Conservation (phyloP, 1,284 basidiomycete genomes). For the Irpex sp. region DNA sequence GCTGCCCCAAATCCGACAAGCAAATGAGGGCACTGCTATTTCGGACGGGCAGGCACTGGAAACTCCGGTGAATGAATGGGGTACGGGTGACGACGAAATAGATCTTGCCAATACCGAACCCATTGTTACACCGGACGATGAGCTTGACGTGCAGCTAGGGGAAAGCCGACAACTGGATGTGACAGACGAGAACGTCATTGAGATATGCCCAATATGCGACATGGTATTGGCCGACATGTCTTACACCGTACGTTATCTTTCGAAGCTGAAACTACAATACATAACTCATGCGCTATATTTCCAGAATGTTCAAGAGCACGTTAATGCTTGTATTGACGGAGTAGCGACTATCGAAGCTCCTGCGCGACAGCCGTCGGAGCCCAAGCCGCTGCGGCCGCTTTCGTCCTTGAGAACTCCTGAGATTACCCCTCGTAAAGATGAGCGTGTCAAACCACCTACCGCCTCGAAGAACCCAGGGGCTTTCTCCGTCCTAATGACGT, state of each 20-base stretch:
- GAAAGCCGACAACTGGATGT: slow-evolving; percentile 12
- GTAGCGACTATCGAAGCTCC: slow-evolving; percentile 8
- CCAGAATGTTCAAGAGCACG: slow-evolving; percentile 45
- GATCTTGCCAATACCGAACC: slow-evolving; percentile 27
- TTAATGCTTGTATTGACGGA: slow-evolving; percentile 47
- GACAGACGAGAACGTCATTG: not conserved
- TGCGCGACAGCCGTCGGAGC: not conserved
- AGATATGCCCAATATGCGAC: slow-evolving; percentile 39
- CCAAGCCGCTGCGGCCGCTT: slow-evolving; percentile 11
- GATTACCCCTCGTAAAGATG: not conserved
- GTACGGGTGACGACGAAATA: slow-evolving; percentile 59
- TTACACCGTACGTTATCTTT: slow-evolving; percentile 27
- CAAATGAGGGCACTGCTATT: not conserved
- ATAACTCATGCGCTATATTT: slow-evolving; percentile 6
- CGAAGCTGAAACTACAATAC: not conserved
- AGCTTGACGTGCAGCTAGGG: slow-evolving; percentile 16
- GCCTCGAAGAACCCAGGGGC: slow-evolving; percentile 32
- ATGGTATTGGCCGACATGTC: slow-evolving; percentile 23
- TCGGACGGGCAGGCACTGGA: not conserved
- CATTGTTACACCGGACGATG: slow-evolving; percentile 18
- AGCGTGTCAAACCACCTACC: not conserved
- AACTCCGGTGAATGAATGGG: slow-evolving; percentile 47
- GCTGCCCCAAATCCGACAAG: not conserved
- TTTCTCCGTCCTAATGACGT: slow-evolving; percentile 83
- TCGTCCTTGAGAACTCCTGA: slow-evolving; percentile 17